Evolutionary conservation across 106 monocot species (phyloP).

Genomic region (Chionographis japonica): DNA sequence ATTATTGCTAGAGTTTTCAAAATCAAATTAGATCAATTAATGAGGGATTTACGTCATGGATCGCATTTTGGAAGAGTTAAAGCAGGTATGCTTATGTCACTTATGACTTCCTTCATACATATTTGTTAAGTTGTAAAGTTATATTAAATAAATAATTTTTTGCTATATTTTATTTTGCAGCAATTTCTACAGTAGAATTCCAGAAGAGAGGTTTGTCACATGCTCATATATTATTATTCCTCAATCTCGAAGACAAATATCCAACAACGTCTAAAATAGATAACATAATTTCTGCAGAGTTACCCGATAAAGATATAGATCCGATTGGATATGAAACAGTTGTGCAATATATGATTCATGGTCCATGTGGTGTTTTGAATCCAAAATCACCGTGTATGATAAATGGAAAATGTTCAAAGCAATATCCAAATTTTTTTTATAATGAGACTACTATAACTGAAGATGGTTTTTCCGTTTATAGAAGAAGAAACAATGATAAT

Average conservation of each 20-base stretch:
- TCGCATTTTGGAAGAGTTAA: slow-evolving; percentile 5
- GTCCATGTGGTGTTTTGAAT: slow-evolving; percentile 6
- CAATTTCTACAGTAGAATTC: slow-evolving; percentile 9
- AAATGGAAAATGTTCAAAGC: slow-evolving; percentile 16
- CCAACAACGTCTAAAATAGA: background rate
- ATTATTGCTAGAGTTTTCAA: slow-evolving; percentile 15
- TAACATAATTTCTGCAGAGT: slow-evolving; percentile 11
- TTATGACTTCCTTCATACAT: background rate
- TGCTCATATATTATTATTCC: slow-evolving; percentile 14
- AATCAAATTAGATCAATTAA: slow-evolving; percentile 13
- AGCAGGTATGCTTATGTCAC: slow-evolving; percentile 1
- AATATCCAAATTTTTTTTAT: slow-evolving; percentile 14
- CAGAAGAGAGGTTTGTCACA: slow-evolving; percentile 23
- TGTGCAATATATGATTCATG: slow-evolving; percentile 14
- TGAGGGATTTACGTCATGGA: slow-evolving; percentile 7
- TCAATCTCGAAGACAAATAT: background rate
- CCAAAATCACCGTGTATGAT: slow-evolving; percentile 7
- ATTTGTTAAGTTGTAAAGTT: background rate
- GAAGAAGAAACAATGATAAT: slow-evolving; percentile 4
- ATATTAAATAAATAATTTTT: background rate
- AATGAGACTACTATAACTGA: background rate
- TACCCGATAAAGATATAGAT: slow-evolving; percentile 9
- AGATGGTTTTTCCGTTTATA: slow-evolving; percentile 11
- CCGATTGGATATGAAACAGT: background rate
- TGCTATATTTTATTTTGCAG: background rate